A percentile compares a stretch with the other conserved stretches of the same genome.
Conservation (phyloP, 2,329 filamentous ascomycete genomes). For the Curvularia sp. region DNA sequence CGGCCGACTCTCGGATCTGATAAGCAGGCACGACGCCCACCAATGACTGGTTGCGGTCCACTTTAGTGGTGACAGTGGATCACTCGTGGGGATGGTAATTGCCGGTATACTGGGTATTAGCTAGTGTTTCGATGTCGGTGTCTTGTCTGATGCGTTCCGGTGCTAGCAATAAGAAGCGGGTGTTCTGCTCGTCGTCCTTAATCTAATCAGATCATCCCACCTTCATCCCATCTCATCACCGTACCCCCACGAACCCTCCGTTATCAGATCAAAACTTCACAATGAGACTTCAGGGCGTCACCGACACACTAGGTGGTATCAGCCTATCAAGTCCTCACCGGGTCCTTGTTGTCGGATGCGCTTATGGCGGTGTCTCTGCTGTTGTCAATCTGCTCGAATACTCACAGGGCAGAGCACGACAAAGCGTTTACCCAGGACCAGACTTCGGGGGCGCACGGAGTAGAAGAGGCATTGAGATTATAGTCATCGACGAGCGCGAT, state of each 20-base stretch:
- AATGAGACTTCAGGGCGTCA: conserved; percentile 41
- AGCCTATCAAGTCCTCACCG: conserved; percentile 44
- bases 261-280: conserved; percentile 29
- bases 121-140: conserved; percentile 26
- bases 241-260: conserved; percentile 9
- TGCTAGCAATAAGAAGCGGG: conserved; percentile 17
- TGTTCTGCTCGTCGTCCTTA: neutral
- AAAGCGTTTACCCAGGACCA: conserved; percentile 51
- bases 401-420: conserved; percentile 62
- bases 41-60: conserved; percentile 5
- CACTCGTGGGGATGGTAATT: neutral
- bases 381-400: conserved; percentile 73
- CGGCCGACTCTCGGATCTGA: conserved; percentile 17
- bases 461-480: conserved; percentile 69
- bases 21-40: conserved; percentile 1
- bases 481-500: conserved; percentile 79
- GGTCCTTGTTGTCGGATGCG: conserved; percentile 72
- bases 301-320: conserved; percentile 36
- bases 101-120: neutral
- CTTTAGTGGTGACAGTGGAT: conserved; percentile 13
- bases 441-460: conserved; percentile 47
- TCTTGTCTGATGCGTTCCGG: conserved; percentile 1
- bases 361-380: conserved; percentile 73
- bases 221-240: conserved; percentile 5
- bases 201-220: conserved; percentile 50